Conservation (phyloP, 768 basidiomycete species). For the Termitomyces sp. region DNA sequence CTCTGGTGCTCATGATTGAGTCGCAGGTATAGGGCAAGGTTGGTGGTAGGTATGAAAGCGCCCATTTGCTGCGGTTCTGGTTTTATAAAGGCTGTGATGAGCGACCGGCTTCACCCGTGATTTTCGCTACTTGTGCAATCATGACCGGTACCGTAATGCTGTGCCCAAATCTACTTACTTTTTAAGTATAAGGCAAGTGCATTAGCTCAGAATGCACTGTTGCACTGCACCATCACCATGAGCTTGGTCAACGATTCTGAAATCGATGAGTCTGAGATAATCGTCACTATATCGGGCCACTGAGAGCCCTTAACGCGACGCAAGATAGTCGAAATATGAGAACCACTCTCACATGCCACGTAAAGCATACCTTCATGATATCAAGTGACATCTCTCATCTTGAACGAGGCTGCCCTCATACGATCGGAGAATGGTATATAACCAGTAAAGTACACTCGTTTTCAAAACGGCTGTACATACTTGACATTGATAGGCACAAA, state of each 20-base stretch:
- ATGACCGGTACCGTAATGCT: not conserved
- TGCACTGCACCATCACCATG: not conserved
- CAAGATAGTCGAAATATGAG: not conserved
- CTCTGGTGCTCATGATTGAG: slow-evolving; percentile 15
- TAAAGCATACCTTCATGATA: too few relatives aligned
- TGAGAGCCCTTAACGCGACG: not conserved
- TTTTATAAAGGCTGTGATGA: not conserved
- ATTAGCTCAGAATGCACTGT: not conserved
- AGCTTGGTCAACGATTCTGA: not conserved
- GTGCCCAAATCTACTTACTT: not conserved
- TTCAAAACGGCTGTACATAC: not conserved
- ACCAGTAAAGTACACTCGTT: not conserved
- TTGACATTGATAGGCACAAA: not conserved
- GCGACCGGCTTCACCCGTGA: not conserved
- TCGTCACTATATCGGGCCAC: not conserved
- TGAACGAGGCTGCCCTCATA: not conserved
- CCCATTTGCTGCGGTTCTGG: not conserved
- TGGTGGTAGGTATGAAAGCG: slow-evolving; percentile 9
- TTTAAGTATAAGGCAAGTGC: not conserved
- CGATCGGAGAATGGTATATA: not conserved
- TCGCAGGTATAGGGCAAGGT: slow-evolving; percentile 9
- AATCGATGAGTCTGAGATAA: not conserved
- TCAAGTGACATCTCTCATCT: not conserved
- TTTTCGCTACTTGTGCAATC: too few relatives aligned
- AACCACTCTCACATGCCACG: not conserved